Evolutionary conservation across 495 filamentous ascomycete species (phyloP), one percentile per base, ranked within the genome.

Genomic region (Chaetomium fimeti): DNA sequence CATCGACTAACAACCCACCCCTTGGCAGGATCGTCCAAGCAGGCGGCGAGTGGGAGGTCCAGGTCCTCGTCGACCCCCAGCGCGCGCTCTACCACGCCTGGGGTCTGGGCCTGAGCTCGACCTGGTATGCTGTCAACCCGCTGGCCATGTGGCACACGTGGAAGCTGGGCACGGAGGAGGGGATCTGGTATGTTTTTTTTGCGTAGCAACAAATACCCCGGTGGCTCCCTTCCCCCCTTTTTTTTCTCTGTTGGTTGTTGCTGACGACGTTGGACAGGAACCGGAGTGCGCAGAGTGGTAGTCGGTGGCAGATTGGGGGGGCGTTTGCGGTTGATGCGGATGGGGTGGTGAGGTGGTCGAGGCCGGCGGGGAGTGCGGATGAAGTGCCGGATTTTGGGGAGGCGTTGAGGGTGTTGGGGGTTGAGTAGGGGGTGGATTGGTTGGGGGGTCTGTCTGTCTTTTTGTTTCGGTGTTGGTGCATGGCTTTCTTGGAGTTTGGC

Each of bases 291-390:
- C 79, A 85, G 70, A 84, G 79, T 68, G 84, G 84, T 29, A 82
- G 63, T 54, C 68, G 82, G 40, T 88, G 84, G 85, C 84, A 88
- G 76, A 84, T 74, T 28, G 69, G 77, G 47, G 86, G 85, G 32
- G 80, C 78, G 49, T 89, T 83, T 71, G 82, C 79, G 6, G 71
- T 87, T 15, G 83, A 85, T 69, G 64, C 67, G 29, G 68, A 75
- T 1, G 84, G 85, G 4, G 62, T 76, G 22, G 77, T 88, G 5
- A 71, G 69, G 47, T 87, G 84, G 82, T 69, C 66, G 2, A 68
- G 71, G 43, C 68, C 75, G 25, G 76, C 78, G 28, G 54, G 62
- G 16, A 73, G 73, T 15, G 79, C 83, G 24, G 79, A 82, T 59
- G 79, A 85, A 20, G 57, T 85, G 6, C 76, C 82, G 1, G 69